Percentiles rank a stretch among this genome's conserved stretches.
phyloP scores from a whole-genome alignment of 345 rosid species.

The Salix exigua region DNA sequence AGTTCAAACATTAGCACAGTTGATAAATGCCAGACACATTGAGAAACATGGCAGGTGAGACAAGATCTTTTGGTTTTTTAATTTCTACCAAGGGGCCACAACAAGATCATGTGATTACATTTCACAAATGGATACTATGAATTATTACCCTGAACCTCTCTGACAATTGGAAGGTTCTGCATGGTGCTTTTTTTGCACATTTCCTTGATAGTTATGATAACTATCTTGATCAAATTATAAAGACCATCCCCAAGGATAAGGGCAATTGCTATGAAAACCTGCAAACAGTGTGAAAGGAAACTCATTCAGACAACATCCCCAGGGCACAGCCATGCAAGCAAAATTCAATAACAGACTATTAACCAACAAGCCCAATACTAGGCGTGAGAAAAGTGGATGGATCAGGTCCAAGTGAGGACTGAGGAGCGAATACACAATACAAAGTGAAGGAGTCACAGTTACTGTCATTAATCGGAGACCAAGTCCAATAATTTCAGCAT shows the following conservation, averaged over 20 bases:
- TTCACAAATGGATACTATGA: background rate
- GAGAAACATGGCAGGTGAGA: too few relatives aligned
- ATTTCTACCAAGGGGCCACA: too few relatives aligned
- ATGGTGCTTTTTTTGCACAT: slow-evolving; percentile 51
- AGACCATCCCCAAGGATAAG: slow-evolving; percentile 93
- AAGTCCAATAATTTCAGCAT: too few relatives aligned
- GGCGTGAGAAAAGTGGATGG: too few relatives aligned
- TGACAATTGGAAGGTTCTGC: slow-evolving; percentile 49
- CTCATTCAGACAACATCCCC: slow-evolving; percentile 4
- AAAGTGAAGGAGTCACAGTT: too few relatives aligned
- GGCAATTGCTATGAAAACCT: slow-evolving; percentile 87
- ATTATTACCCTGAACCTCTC: slow-evolving; percentile 51
- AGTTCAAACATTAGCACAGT: too few relatives aligned
- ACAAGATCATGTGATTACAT: background rate
- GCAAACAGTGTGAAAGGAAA: slow-evolving; percentile 9
- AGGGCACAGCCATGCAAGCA: background rate
- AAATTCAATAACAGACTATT: background rate
- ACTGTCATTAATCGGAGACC: too few relatives aligned
- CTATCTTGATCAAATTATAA: slow-evolving; percentile 80
- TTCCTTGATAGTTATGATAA: slow-evolving; percentile 56
- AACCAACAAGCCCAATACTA: too few relatives aligned
- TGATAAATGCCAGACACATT: too few relatives aligned
- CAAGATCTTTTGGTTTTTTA: too few relatives aligned
- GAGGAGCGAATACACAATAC: too few relatives aligned
- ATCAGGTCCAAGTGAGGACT: too few relatives aligned